These are phyloP conservation scores for Xylariaceae sp. DNA, from an alignment of 2,329 filamentous ascomycete species.

Conservation along the genomic window DNA sequence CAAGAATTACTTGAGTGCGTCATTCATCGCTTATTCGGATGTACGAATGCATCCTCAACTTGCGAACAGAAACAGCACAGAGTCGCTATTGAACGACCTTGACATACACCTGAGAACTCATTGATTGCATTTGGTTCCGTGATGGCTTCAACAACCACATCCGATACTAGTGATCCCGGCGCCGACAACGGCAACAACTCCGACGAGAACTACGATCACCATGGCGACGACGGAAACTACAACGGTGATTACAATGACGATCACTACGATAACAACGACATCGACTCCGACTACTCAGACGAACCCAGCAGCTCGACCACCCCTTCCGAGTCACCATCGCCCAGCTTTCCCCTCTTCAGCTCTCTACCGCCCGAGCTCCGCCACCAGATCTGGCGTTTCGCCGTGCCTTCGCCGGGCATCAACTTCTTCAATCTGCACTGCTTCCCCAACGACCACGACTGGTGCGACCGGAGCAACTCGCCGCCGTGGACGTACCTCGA, in stretches of 20 bases:
- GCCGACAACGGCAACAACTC: too few relatives aligned
- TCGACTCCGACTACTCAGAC: neutral
- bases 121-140: too few relatives aligned
- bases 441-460: conserved; percentile 29
- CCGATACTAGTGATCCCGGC: too few relatives aligned
- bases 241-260: neutral
- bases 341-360: conserved; percentile 24
- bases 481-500: conserved; percentile 28
- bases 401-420: conserved; percentile 25
- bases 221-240: too few relatives aligned
- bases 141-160: too few relatives aligned
- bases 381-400: conserved; percentile 25
- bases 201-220: too few relatives aligned
- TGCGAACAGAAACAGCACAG: too few relatives aligned
- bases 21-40: too few relatives aligned
- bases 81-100: too few relatives aligned
- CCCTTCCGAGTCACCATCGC: neutral
- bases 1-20: too few relatives aligned
- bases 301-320: neutral
- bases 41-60: too few relatives aligned
- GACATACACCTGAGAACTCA: too few relatives aligned
- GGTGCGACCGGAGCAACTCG: conserved; percentile 26
- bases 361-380: conserved; percentile 28
- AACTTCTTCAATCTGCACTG: conserved; percentile 33
- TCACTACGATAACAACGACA: neutral